Percentiles rank a stretch among this genome's conserved stretches.
Conservation (phyloP, 345 rosid species). For the Gossypioides kirkii region DNA sequence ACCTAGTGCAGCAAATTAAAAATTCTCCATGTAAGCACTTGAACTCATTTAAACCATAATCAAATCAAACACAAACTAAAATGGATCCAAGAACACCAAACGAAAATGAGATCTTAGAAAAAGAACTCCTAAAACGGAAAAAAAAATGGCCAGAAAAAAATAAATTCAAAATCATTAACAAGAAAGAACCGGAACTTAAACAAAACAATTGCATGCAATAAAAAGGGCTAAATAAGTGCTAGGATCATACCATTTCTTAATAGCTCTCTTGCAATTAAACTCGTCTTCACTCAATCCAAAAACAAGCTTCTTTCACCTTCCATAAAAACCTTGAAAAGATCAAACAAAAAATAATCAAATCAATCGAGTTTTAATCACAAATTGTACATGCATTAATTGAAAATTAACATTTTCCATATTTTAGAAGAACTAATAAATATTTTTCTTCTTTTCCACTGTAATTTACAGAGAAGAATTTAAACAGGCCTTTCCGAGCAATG, state of each 20-base stretch:
- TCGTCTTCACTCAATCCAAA: background rate
- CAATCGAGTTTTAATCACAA: background rate
- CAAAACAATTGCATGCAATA: slow-evolving; percentile 10
- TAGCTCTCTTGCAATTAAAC: background rate
- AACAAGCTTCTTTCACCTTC: background rate
- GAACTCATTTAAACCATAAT: background rate
- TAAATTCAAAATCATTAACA: background rate
- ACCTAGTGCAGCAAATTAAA: background rate
- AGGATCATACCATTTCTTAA: slow-evolving; percentile 5
- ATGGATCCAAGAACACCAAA: background rate
- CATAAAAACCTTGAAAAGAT: background rate
- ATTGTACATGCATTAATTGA: background rate
- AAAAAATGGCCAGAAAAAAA: background rate
- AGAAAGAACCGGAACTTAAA: background rate
- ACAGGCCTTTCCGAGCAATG: slow-evolving; percentile 4
- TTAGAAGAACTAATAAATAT: no score
- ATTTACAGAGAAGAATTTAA: background rate
- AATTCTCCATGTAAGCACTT: background rate
- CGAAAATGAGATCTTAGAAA: background rate
- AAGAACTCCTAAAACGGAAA: background rate
- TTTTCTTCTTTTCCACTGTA: background rate
- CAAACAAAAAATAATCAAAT: background rate
- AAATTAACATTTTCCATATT: background rate
- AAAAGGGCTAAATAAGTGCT: background rate
- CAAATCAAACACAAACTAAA: background rate